These are phyloP conservation scores for Teunomyces lycoperdinae DNA, from an alignment of 805 yeast genomes.

Conservation along the genomic window DNA sequence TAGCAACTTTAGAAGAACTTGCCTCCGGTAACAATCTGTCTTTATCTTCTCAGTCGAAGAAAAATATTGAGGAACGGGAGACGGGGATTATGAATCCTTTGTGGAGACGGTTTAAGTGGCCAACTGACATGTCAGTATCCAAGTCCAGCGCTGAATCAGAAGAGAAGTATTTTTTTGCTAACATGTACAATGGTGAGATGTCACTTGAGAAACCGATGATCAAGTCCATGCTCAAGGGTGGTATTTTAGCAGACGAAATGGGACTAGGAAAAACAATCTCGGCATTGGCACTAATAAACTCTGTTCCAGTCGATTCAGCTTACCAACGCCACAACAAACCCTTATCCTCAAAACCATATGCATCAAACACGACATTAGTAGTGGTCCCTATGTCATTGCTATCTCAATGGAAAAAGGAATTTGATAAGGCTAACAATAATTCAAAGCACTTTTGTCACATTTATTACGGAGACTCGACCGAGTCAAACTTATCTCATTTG, in stretches of 20 bases:
- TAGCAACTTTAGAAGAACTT: conserved; percentile 39
- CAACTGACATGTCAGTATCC: conserved; percentile 44
- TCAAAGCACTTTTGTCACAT: conserved; percentile 48
- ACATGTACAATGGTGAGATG: conserved; percentile 76
- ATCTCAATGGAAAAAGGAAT: conserved; percentile 90
- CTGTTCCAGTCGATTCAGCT: conserved; percentile 53
- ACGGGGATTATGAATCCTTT: conserved; percentile 73
- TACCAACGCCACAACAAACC: conserved; percentile 9
- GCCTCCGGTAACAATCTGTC: conserved; percentile 13
- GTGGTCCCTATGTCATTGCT: conserved; percentile 88
- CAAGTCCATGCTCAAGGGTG: conserved; percentile 65
- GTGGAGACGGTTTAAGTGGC: conserved; percentile 83
- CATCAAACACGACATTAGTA: conserved; percentile 68
- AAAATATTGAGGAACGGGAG: conserved; percentile 25
- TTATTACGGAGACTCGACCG: conserved; percentile 70
- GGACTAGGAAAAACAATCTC: conserved; percentile 94
- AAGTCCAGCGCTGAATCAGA: conserved; percentile 4
- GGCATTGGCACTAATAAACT: conserved; percentile 66
- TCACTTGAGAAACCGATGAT: conserved; percentile 65
- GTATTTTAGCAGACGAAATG: conserved; percentile 95
- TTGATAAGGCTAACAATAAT: conserved; percentile 52
- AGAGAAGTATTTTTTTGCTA: conserved; percentile 59
- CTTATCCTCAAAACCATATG: conserved; percentile 43
- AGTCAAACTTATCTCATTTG: conserved; percentile 46
- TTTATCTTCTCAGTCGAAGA: conserved; percentile 26